phyloP scores from a whole-genome alignment of 352 stramenopile genomes.

The Phytophthora tentaculata region DNA sequence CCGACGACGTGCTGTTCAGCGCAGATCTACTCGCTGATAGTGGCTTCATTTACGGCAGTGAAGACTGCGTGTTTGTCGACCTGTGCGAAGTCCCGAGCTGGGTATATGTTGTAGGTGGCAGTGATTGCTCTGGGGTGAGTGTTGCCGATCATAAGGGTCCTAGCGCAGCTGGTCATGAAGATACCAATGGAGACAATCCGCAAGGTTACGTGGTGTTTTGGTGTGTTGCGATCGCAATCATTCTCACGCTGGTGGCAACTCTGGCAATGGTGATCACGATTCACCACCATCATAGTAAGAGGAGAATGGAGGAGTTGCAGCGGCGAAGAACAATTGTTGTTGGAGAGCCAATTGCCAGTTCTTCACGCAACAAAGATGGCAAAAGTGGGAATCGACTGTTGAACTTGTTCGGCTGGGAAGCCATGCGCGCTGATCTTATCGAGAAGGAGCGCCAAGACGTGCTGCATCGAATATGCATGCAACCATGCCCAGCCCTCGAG shows the following conservation, averaged over 20 bases:
- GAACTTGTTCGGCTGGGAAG: constrained; percentile 53
- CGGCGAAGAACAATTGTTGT: constrained; percentile 19
- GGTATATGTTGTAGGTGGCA: constrained; percentile 31
- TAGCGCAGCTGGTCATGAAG: not conserved
- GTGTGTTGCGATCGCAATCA: constrained; percentile 29
- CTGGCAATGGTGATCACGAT: constrained; percentile 31
- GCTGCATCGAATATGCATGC: constrained; percentile 8
- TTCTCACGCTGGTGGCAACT: constrained; percentile 30
- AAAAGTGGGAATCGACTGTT: constrained; percentile 32
- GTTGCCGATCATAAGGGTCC: not conserved
- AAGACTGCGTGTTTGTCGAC: constrained; percentile 40
- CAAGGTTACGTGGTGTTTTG: constrained; percentile 27
- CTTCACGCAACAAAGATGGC: constrained; percentile 2
- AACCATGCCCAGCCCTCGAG: not conserved
- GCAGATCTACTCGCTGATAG: constrained; percentile 3
- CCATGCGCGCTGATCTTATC: constrained; percentile 48
- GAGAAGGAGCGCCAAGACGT: constrained; percentile 46
- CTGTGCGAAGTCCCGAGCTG: constrained; percentile 36
- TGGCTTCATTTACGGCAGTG: constrained; percentile 32
- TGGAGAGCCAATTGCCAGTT: constrained; percentile 18
- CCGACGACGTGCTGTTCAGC: constrained; percentile 23
- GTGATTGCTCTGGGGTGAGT: constrained; percentile 18
- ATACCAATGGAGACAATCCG: constrained; percentile 3
- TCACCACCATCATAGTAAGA: constrained; percentile 17
- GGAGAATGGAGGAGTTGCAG: constrained; percentile 10